Evolutionary conservation across 306 rosid genomes (phyloP), one percentile per base, ranked within the genome.

Genomic region (Malus orientalis): DNA sequence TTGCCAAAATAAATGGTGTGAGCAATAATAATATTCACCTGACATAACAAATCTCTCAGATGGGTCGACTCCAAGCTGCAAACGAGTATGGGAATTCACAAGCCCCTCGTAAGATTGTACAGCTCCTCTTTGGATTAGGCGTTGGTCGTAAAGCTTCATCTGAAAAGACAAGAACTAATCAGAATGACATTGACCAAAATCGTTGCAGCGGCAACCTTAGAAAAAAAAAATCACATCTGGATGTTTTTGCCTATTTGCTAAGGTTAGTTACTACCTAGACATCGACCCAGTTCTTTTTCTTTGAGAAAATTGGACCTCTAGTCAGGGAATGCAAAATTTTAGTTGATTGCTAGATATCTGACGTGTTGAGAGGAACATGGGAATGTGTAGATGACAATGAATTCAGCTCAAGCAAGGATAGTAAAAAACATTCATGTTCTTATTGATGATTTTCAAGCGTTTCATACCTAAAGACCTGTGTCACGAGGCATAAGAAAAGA

Each of bases 21-120:
- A 61, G 75, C 54, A n/a, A 42, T 73, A 80, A 79, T 67, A 73
- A 79, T 71, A 78, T 38, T 71, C 30, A 88, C 98, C 96, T 81
- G 97, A 90, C 88, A 86, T 84, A 10, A 90, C 80, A 83, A 89
- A 95, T 89, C 80, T 90, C 83, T 90, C 98, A 2, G 79, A 12
- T 38, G 98, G 98, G 61, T 95, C 98, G 44, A 95, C 91, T 51
- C 89, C 97, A 20, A 92, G 90, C 75, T 86, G 89, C 80, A 89
- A 80, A 30, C 76, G 88, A 32, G 96, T 84, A 83, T 89, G 91
- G 72, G 97, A 90, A 83, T 92, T 95, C 63, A 87, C 95, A 78
- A 84, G 89, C 59, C 93, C 97, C 81, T 85, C 97, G 69, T 89
- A 95, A 51, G 84, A 85, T 81, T 95, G 98, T 57, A 92, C 88